Evolutionary conservation across 345 rosid species (phyloP).

Genomic region (Salix dunnii): DNA sequence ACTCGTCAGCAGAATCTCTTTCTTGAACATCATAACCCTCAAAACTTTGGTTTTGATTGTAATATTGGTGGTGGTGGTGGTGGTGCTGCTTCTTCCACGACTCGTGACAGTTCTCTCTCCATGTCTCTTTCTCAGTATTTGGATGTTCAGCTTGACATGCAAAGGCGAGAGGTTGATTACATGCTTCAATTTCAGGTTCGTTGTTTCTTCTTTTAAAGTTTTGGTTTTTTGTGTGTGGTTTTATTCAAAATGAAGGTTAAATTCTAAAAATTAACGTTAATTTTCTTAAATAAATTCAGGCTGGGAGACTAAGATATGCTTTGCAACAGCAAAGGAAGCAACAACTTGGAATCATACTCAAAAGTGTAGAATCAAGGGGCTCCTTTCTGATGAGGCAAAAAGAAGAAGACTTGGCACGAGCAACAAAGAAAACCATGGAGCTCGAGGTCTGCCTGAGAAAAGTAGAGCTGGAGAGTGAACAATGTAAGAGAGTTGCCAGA

Average conservation of each 20-base stretch:
- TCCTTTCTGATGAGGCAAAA: conserved; percentile 42
- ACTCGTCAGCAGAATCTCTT: conserved; percentile 11
- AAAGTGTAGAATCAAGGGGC: conserved; percentile 41
- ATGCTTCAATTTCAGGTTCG: conserved; percentile 35
- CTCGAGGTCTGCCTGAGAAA: conserved; percentile 49
- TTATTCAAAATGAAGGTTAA: too few relatives aligned
- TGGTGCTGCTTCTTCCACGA: conserved; percentile 13
- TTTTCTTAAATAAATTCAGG: conserved; percentile 26
- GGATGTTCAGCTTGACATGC: conserved; percentile 35
- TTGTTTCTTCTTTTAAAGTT: not conserved
- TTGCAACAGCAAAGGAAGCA: conserved; percentile 60
- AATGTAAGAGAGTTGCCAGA: conserved; percentile 59
- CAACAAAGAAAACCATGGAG: conserved; percentile 46
- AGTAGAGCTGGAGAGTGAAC: conserved; percentile 52
- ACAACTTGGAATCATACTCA: conserved; percentile 34
- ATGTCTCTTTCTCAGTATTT: conserved; percentile 23
- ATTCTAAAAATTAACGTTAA: not conserved
- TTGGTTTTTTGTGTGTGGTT: not conserved
- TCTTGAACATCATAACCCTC: conserved; percentile 1
- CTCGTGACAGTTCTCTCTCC: conserved; percentile 15
- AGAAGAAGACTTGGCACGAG: conserved; percentile 57
- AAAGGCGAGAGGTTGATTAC: conserved; percentile 36
- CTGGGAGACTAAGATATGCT: conserved; percentile 43
- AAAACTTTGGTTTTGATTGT: conserved; percentile 5
- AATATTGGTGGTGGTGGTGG: not conserved